Percentiles rank a stretch among this genome's conserved stretches.
These are phyloP conservation scores for Heliamphora pulchella DNA, from an alignment of 179 eudicot genomes.

Conservation along the genomic window DNA sequence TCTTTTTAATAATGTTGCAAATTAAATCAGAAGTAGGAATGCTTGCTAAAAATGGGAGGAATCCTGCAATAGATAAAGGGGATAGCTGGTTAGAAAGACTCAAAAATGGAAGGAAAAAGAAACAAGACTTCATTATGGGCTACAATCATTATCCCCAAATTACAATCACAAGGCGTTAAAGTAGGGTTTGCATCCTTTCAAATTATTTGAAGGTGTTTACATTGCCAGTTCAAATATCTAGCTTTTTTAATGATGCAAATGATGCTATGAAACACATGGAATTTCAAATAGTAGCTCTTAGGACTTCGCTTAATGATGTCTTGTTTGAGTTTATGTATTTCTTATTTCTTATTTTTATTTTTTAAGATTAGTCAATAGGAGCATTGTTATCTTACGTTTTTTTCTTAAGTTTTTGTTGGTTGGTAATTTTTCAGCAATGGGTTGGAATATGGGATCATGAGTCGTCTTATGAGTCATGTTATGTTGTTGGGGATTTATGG, in stretches of 20 bases:
- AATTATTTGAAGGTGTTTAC: neutral
- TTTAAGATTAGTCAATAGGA: too few relatives aligned
- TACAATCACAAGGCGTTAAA: neutral
- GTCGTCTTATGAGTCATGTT: neutral
- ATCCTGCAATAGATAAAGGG: neutral
- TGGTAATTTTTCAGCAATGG: too few relatives aligned
- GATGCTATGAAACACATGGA: neutral
- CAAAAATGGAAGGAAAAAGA: conserved; percentile 7
- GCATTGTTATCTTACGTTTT: neutral
- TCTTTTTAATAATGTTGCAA: neutral
- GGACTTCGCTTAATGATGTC: neutral
- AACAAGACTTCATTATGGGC: neutral
- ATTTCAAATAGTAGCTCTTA: neutral
- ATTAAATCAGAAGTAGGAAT: neutral
- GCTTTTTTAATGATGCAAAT: neutral
- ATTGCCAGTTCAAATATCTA: too few relatives aligned
- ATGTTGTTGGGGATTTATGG: neutral
- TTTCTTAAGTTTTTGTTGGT: neutral
- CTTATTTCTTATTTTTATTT: too few relatives aligned
- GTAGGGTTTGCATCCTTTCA: neutral
- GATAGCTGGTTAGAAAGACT: neutral
- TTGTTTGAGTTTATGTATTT: too few relatives aligned
- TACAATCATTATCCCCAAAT: neutral
- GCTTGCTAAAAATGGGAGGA: neutral
- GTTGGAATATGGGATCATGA: neutral